Conservation (phyloP, 2,329 filamentous ascomycete species). For the Corniculantispora saksenae region DNA sequence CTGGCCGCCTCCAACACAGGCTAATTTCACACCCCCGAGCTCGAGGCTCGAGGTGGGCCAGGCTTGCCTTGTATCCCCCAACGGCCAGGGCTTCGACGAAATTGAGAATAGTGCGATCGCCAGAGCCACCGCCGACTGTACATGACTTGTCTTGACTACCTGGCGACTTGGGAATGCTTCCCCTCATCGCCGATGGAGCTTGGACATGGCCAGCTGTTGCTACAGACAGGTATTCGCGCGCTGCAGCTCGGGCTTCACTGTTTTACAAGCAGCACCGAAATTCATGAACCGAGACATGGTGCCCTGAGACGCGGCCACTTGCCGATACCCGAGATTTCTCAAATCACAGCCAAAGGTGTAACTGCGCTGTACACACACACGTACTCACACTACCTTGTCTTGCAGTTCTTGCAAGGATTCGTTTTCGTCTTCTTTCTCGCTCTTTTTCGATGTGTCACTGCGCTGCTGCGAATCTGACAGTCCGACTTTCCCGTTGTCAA, state of each 20-base stretch:
- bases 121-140: not conserved
- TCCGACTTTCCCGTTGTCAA: not conserved
- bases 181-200: not conserved
- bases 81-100: conserved; percentile 1
- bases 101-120: not conserved
- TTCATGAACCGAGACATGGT: not conserved
- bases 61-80: not conserved
- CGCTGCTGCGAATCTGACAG: not conserved
- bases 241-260: too few relatives aligned
- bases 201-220: not conserved
- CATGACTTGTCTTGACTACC: not conserved
- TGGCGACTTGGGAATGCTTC: not conserved
- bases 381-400: too few relatives aligned
- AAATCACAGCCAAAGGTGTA: not conserved
- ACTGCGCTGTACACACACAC: not conserved
- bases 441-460: not conserved
- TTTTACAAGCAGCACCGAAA: not conserved
- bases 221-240: too few relatives aligned
- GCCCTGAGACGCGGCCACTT: not conserved
- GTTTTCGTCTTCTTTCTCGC: conserved; percentile 14
- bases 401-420: conserved; percentile 2
- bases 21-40: conserved; percentile 8
- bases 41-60: not conserved
- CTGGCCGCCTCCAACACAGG: not conserved
- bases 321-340: conserved; percentile 16